Conservation (phyloP, 805 yeast species). For the Schizosaccharomyces cryophilus region DNA sequence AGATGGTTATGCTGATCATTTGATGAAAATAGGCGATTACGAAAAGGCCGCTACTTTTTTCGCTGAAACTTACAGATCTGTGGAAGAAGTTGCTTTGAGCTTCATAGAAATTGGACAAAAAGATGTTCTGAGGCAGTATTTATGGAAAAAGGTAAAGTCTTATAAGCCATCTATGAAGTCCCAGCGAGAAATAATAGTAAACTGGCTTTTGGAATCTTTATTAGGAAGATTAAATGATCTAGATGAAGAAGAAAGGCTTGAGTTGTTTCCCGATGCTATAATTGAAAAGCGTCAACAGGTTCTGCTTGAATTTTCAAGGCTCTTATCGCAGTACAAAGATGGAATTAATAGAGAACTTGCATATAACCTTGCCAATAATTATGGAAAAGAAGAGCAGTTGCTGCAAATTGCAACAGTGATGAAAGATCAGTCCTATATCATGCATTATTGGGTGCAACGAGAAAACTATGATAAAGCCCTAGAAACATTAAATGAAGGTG, state of each 20-base stretch:
- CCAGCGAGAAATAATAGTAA: slow-evolving; percentile 16
- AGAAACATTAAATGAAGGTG: slow-evolving; percentile 26
- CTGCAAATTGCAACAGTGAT: slow-evolving; percentile 42
- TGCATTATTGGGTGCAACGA: slow-evolving; percentile 40
- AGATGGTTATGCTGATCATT: slow-evolving; percentile 28
- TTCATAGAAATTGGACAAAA: slow-evolving; percentile 22
- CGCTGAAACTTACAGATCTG: slow-evolving; percentile 38
- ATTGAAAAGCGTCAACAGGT: slow-evolving; percentile 11
- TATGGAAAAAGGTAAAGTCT: slow-evolving; percentile 9
- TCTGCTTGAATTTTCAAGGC: slow-evolving; percentile 19
- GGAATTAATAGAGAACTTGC: slow-evolving; percentile 40
- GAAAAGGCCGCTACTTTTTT: slow-evolving; percentile 25
- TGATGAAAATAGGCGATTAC: slow-evolving; percentile 15
- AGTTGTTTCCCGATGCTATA: slow-evolving; percentile 15
- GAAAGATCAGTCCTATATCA: slow-evolving; percentile 42
- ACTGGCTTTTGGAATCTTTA: slow-evolving; percentile 29
- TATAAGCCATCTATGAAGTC: slow-evolving; percentile 1
- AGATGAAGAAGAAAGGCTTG: slow-evolving; percentile 22
- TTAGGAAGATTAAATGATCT: slow-evolving; percentile 42
- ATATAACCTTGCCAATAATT: slow-evolving; percentile 44
- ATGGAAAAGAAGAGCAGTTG: slow-evolving; percentile 39
- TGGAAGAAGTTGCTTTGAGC: slow-evolving; percentile 42
- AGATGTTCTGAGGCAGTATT: slow-evolving; percentile 24
- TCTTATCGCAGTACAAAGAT: slow-evolving; percentile 25
- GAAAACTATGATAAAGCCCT: slow-evolving; percentile 57